These are phyloP conservation scores for Pythium volutum DNA, from an alignment of 352 stramenopile species.

Conservation along the genomic window DNA sequence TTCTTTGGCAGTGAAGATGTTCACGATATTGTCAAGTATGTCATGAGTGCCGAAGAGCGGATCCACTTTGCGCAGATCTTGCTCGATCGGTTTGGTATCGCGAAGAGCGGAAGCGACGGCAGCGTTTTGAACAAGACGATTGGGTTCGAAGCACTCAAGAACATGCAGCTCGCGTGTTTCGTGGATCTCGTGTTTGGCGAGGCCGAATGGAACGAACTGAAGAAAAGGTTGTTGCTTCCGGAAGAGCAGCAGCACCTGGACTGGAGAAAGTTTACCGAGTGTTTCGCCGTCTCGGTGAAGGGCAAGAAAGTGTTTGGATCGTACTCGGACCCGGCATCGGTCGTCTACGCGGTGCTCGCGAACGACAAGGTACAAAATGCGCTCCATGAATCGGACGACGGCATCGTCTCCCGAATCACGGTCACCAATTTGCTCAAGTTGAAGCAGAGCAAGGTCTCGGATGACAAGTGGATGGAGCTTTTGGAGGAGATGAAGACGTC, in stretches of 20 bases:
- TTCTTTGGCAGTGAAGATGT: slow-evolving; percentile 50
- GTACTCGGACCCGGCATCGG: slow-evolving; percentile 28
- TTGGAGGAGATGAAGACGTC: slow-evolving; percentile 42
- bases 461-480: slow-evolving; percentile 50
- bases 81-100: slow-evolving; percentile 33
- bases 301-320: slow-evolving; percentile 33
- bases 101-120: not conserved
- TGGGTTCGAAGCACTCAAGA: slow-evolving; percentile 32
- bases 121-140: slow-evolving; percentile 25
- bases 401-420: slow-evolving; percentile 38
- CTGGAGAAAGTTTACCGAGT: slow-evolving; percentile 49
- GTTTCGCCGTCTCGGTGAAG: slow-evolving; percentile 32
- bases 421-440: slow-evolving; percentile 50
- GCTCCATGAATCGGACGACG: slow-evolving; percentile 33
- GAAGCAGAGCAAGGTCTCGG: slow-evolving; percentile 34
- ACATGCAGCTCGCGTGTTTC: slow-evolving; percentile 35
- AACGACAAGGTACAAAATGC: slow-evolving; percentile 45
- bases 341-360: slow-evolving; percentile 47
- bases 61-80: slow-evolving; percentile 47
- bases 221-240: slow-evolving; percentile 28
- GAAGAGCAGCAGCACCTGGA: slow-evolving; percentile 25
- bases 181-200: slow-evolving; percentile 24
- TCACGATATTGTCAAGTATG: slow-evolving; percentile 35
- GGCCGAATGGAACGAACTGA: slow-evolving; percentile 34
- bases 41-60: slow-evolving; percentile 41